A percentile compares a stretch with the other conserved stretches of the same genome.
These are phyloP conservation scores for Arthroderma sp. DNA, from an alignment of 2,329 filamentous ascomycete species.

Conservation along the genomic window DNA sequence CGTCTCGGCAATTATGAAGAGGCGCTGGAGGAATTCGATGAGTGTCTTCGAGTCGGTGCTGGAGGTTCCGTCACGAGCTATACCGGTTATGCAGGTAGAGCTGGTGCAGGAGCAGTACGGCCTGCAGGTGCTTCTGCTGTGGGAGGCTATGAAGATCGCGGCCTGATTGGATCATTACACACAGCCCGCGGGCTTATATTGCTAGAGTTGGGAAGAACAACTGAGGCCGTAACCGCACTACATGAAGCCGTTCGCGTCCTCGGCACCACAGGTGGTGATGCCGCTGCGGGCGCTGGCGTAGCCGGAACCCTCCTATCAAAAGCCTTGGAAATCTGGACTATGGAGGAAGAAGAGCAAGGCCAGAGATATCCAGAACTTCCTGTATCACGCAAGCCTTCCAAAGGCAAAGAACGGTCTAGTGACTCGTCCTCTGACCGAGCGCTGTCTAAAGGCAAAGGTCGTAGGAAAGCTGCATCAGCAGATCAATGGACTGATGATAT, in stretches of 20 bases:
- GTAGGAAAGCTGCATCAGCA: slow-evolving; percentile 9
- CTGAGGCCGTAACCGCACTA: slow-evolving; percentile 66
- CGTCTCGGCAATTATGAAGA: slow-evolving; percentile 55
- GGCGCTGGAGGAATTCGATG: slow-evolving; percentile 69
- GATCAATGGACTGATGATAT: slow-evolving; percentile 27
- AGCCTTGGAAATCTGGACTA: slow-evolving; percentile 34
- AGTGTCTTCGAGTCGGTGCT: slow-evolving; percentile 64
- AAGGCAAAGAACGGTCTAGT: slow-evolving; percentile 19
- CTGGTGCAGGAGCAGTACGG: slow-evolving; percentile 21
- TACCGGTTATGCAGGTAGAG: slow-evolving; percentile 44
- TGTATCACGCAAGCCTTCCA: slow-evolving; percentile 3
- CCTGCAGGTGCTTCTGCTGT: slow-evolving; percentile 27
- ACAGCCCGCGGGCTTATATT: slow-evolving; percentile 60
- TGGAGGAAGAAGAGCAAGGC: slow-evolving; percentile 20
- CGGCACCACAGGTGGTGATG: slow-evolving; percentile 32
- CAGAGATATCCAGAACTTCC: not conserved
- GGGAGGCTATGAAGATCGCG: slow-evolving; percentile 34
- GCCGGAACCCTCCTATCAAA: slow-evolving; percentile 33
- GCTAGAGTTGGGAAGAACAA: slow-evolving; percentile 59
- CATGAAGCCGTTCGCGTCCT: slow-evolving; percentile 53
- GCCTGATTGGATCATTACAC: slow-evolving; percentile 33
- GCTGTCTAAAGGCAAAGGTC: slow-evolving; percentile 12
- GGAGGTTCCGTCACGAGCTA: slow-evolving; percentile 69
- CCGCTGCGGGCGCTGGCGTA: slow-evolving; percentile 33
- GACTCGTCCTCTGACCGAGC: slow-evolving; percentile 9